These are phyloP conservation scores for Ensete ventricosum DNA, from an alignment of 176 grass and related monocot genomes.

Conservation along the genomic window DNA sequence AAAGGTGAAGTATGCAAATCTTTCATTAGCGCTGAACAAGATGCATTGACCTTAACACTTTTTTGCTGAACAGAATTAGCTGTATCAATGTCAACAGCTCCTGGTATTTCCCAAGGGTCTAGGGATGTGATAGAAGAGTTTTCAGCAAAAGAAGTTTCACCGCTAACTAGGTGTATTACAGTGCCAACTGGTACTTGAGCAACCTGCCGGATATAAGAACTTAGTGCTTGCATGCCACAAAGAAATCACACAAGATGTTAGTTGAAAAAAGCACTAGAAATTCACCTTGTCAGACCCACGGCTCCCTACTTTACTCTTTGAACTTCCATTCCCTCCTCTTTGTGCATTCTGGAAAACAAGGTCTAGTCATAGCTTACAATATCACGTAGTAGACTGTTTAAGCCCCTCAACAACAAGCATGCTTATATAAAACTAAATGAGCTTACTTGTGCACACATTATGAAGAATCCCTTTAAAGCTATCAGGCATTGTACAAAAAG, in stretches of 20 bases:
- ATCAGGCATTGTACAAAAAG: neutral
- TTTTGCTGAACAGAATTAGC: conserved; percentile 14
- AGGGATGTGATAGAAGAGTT: conserved; percentile 34
- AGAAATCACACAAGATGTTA: neutral
- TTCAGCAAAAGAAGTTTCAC: conserved; percentile 39
- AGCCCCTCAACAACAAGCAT: neutral
- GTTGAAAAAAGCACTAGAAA: neutral
- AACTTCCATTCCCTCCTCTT: conserved; percentile 49
- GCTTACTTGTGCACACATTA: too few species aligned
- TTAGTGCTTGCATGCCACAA: conserved; percentile 1
- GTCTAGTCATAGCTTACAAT: conserved; percentile 9
- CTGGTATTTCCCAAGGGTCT: conserved; percentile 69
- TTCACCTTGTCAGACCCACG: conserved; percentile 59
- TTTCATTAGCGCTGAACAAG: neutral
- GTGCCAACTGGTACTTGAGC: conserved; percentile 70
- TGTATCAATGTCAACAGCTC: conserved; percentile 17
- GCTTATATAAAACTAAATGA: neutral
- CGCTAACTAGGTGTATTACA: conserved; percentile 80
- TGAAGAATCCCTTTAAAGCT: neutral
- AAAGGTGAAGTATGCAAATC: conserved; percentile 5
- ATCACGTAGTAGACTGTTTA: neutral
- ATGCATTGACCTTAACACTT: neutral
- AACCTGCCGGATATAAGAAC: conserved; percentile 33
- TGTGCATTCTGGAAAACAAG: conserved; percentile 50
- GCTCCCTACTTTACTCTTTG: conserved; percentile 64